Percentiles rank a stretch among this genome's conserved stretches.
phyloP scores from a whole-genome alignment of 805 yeast genomes.

The Yarrowia bubula region DNA sequence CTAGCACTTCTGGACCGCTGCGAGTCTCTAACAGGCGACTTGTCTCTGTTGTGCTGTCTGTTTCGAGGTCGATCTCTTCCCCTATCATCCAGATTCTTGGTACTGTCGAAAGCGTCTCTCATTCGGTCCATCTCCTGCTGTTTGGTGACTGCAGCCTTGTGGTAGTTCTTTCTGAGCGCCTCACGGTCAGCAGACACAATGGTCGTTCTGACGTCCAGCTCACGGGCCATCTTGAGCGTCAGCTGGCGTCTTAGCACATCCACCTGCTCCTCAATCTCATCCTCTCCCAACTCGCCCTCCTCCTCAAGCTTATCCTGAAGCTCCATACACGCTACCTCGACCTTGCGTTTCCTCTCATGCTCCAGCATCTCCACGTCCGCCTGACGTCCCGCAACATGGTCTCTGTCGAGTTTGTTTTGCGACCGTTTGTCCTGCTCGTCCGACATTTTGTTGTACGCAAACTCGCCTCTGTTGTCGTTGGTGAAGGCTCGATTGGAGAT shows the following conservation, averaged over 20 bases:
- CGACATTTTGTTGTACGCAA: constrained; percentile 30
- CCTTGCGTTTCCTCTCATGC: constrained; percentile 35
- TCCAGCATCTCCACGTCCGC: constrained; percentile 35
- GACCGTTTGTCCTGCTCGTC: constrained; percentile 20
- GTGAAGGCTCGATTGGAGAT: constrained; percentile 27
- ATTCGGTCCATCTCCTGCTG: constrained; percentile 11
- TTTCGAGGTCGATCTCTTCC: constrained; percentile 2
- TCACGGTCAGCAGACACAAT: constrained; percentile 12
- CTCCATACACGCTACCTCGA: constrained; percentile 36
- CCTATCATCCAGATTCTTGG: not conserved
- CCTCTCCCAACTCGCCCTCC: constrained; percentile 27
- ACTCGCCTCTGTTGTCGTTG: constrained; percentile 31
- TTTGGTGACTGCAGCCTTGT: constrained; percentile 1
- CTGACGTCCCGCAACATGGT: constrained; percentile 28
- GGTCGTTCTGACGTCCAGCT: constrained; percentile 12
- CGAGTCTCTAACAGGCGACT: constrained; percentile 5
- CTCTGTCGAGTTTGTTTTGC: constrained; percentile 28
- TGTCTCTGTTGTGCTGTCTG: constrained; percentile 1
- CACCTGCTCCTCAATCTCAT: constrained; percentile 15
- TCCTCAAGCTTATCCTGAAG: constrained; percentile 36
- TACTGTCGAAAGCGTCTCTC: constrained; percentile 17
- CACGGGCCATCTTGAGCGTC: constrained; percentile 18
- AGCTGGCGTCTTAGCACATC: constrained; percentile 4
- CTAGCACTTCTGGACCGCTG: constrained; percentile 7
- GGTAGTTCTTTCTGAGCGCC: not conserved